phyloP scores from a whole-genome alignment of 179 eudicot genomes.

The Beta lomatogona region DNA sequence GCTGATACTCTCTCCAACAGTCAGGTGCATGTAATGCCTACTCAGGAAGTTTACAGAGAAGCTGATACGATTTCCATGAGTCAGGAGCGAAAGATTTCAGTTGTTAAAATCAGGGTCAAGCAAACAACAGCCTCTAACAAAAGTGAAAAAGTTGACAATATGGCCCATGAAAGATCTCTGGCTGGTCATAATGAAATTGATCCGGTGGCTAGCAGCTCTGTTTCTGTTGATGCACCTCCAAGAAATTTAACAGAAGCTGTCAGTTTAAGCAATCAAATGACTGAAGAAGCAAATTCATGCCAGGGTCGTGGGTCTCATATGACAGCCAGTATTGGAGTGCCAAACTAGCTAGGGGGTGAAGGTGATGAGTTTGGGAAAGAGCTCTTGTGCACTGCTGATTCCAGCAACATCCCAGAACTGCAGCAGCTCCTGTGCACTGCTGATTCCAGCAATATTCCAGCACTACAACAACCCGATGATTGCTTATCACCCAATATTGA shows the following conservation, averaged over 20 bases:
- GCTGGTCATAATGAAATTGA: slow-evolving; percentile 54
- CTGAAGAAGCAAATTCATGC: slow-evolving; percentile 83
- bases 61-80: slow-evolving; percentile 53
- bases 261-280: slow-evolving; percentile 55
- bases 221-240: slow-evolving; percentile 83
- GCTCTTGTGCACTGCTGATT: slow-evolving; percentile 90
- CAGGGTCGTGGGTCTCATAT: slow-evolving; percentile 83
- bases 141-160: slow-evolving; percentile 52
- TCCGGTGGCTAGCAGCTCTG: slow-evolving; percentile 74
- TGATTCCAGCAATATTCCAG: slow-evolving; percentile 66
- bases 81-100: slow-evolving; percentile 54
- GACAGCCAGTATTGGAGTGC: slow-evolving; percentile 93
- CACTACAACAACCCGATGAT: slow-evolving; percentile 30
- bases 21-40: slow-evolving; percentile 12
- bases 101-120: slow-evolving; percentile 67
- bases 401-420: slow-evolving; percentile 53
- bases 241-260: slow-evolving; percentile 47
- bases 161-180: slow-evolving; percentile 48
- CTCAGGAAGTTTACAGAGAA: slow-evolving; percentile 47
- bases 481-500: slow-evolving; percentile 36
- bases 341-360: slow-evolving; percentile 49
- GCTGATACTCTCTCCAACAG: slow-evolving; percentile 12
- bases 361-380: slow-evolving; percentile 72
- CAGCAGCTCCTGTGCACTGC: slow-evolving; percentile 80
- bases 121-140: slow-evolving; percentile 60